phyloP scores from a whole-genome alignment of 2,329 filamentous ascomycete species.

The Chaetomium olivaceum region DNA sequence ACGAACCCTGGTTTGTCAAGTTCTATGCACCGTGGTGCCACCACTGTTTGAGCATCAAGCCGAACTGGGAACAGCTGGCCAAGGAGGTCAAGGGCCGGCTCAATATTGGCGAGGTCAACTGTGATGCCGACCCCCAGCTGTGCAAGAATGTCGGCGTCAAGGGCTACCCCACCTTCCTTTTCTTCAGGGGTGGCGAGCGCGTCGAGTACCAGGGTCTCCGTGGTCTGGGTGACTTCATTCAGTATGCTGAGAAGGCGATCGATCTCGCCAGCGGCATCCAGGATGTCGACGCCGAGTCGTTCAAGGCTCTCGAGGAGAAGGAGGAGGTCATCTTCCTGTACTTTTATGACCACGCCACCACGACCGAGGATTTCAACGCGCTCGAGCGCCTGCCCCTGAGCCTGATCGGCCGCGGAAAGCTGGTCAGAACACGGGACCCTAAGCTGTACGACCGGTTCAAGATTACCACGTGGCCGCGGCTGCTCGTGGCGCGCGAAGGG shows the following conservation, averaged over 20 bases:
- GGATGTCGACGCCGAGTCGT: slow-evolving; percentile 74
- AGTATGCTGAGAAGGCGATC: slow-evolving; percentile 83
- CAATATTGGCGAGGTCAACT: slow-evolving; percentile 96
- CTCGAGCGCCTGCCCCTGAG: slow-evolving; percentile 83
- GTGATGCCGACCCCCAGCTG: slow-evolving; percentile 79
- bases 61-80: slow-evolving; percentile 85
- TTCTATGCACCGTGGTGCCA: slow-evolving; percentile 98
- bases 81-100: slow-evolving; percentile 88
- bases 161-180: slow-evolving; percentile 85
- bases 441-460: slow-evolving; percentile 80
- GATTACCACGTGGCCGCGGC: slow-evolving; percentile 93
- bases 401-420: slow-evolving; percentile 85
- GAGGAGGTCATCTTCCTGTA: slow-evolving; percentile 97
- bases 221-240: slow-evolving; percentile 85
- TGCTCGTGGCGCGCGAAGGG: slow-evolving; percentile 86
- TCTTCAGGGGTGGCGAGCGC: slow-evolving; percentile 88
- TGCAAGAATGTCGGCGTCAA: slow-evolving; percentile 85
- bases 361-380: slow-evolving; percentile 85
- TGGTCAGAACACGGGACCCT: slow-evolving; percentile 86
- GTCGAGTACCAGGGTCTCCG: slow-evolving; percentile 92
- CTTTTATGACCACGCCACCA: slow-evolving; percentile 96
- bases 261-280: slow-evolving; percentile 74
- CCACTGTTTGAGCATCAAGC: slow-evolving; percentile 90
- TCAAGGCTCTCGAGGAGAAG: slow-evolving; percentile 83
- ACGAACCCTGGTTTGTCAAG: slow-evolving; percentile 97